Conservation (phyloP, 805 yeast species). For the Cyberlindnera amylophila region DNA sequence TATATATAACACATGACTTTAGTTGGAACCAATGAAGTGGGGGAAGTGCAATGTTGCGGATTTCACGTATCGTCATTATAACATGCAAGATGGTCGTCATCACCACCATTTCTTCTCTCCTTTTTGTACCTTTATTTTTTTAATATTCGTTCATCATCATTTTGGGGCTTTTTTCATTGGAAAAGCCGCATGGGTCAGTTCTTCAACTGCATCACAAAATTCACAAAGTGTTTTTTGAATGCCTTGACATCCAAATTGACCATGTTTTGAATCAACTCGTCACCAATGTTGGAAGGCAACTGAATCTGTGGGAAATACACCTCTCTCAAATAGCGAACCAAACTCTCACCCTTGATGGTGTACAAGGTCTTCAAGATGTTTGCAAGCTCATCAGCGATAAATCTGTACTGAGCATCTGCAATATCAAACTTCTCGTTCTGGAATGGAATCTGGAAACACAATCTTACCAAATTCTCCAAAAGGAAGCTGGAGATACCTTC, state of each 20-base stretch:
- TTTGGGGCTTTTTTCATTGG: neutral
- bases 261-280: conserved; percentile 59
- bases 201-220: conserved; percentile 35
- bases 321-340: conserved; percentile 51
- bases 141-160: neutral
- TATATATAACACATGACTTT: neutral
- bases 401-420: conserved; percentile 76
- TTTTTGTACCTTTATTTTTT: too few relatives aligned
- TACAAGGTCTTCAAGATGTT: conserved; percentile 62
- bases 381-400: conserved; percentile 72
- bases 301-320: conserved; percentile 48
- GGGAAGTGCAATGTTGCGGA: neutral
- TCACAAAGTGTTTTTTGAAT: conserved; percentile 67
- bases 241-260: conserved; percentile 53
- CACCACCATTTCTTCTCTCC: neutral
- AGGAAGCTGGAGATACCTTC: conserved; percentile 72
- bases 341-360: conserved; percentile 41
- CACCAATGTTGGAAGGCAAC: conserved; percentile 54
- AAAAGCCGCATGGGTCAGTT: neutral
- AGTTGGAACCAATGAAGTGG: neutral
- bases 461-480: conserved; percentile 60
- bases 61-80: neutral
- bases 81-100: conserved; percentile 1
- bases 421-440: conserved; percentile 60
- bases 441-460: conserved; percentile 78